Percentiles rank a stretch among this genome's conserved stretches.
These are phyloP conservation scores for Lactarius evosmus DNA, from an alignment of 768 basidiomycete species.

Conservation along the genomic window DNA sequence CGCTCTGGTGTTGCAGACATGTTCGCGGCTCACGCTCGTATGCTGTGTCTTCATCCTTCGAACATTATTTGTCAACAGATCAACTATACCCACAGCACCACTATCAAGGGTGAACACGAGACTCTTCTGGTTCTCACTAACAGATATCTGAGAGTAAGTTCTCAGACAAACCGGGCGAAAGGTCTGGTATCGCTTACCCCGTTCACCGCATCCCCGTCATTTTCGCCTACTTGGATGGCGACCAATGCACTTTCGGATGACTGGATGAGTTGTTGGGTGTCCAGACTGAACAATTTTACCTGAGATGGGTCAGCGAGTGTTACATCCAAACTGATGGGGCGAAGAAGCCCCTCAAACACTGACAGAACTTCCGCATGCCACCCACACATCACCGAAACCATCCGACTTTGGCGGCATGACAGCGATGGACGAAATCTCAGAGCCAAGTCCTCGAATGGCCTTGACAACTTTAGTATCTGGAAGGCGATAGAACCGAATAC, in stretches of 20 bases:
- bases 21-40: conserved; percentile 48
- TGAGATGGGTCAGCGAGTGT: conserved; percentile 19
- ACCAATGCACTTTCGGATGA: conserved; percentile 46
- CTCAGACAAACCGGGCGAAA: conserved; percentile 28
- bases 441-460: conserved; percentile 32
- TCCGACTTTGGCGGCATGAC: conserved; percentile 37
- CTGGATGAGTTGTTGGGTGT: conserved; percentile 52
- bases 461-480: conserved; percentile 21
- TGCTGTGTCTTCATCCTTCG: conserved; percentile 60
- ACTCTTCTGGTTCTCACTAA: conserved; percentile 49
- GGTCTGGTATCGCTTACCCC: conserved; percentile 49
- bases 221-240: conserved; percentile 46
- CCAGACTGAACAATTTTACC: conserved; percentile 45
- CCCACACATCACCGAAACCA: conserved; percentile 53
- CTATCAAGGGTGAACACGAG: conserved; percentile 71
- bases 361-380: conserved; percentile 63
- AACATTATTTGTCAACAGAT: conserved; percentile 49
- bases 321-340: not conserved
- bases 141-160: conserved; percentile 55
- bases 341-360: conserved; percentile 21
- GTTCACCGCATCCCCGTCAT: conserved; percentile 59
- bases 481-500: conserved; percentile 25
- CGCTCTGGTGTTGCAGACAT: not conserved
- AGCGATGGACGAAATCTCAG: conserved; percentile 61
- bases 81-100: conserved; percentile 63